A percentile compares a stretch with the other conserved stretches of the same genome.
Evolutionary conservation across 148 eudicot species (phyloP).

Genomic region (Fagopyrum esculentum): DNA sequence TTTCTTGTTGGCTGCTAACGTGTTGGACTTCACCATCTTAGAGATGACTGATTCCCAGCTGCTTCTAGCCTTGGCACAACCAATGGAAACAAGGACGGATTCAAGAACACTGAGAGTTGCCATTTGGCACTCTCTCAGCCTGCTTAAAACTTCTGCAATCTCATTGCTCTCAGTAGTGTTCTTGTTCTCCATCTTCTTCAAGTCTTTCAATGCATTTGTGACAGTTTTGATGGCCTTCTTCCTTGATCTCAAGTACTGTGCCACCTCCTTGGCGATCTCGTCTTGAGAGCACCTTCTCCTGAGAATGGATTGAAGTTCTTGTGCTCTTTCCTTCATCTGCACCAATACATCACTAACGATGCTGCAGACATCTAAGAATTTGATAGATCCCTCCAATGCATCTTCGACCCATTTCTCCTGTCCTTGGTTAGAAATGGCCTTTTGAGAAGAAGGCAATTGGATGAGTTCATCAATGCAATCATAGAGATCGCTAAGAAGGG

Average conservation of each 20-base stretch:
- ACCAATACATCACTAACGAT: constrained; percentile 2
- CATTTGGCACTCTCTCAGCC: not conserved
- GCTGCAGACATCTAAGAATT: not conserved
- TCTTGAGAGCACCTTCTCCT: constrained; percentile 3
- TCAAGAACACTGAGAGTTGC: not conserved
- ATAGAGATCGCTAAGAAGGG: not conserved
- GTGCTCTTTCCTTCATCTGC: not conserved
- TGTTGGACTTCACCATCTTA: not conserved
- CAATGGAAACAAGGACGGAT: constrained; percentile 1
- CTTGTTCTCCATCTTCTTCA: not conserved
- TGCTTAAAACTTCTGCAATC: not conserved
- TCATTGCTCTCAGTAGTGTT: not conserved
- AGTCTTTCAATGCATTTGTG: not conserved
- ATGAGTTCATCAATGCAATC: constrained; percentile 6
- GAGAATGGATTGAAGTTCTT: constrained; percentile 3
- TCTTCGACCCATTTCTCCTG: not conserved
- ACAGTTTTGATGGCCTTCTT: not conserved
- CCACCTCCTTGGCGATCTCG: not conserved
- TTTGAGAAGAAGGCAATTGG: constrained; percentile 3
- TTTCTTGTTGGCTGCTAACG: not conserved
- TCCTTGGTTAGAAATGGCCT: not conserved
- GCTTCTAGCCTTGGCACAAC: constrained; percentile 4
- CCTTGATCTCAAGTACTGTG: constrained; percentile 4
- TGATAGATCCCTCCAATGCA: not conserved
- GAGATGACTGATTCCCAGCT: constrained; percentile 2